phyloP scores from a whole-genome alignment of 2,329 filamentous ascomycete genomes.

The Clonostachys byssicola region DNA sequence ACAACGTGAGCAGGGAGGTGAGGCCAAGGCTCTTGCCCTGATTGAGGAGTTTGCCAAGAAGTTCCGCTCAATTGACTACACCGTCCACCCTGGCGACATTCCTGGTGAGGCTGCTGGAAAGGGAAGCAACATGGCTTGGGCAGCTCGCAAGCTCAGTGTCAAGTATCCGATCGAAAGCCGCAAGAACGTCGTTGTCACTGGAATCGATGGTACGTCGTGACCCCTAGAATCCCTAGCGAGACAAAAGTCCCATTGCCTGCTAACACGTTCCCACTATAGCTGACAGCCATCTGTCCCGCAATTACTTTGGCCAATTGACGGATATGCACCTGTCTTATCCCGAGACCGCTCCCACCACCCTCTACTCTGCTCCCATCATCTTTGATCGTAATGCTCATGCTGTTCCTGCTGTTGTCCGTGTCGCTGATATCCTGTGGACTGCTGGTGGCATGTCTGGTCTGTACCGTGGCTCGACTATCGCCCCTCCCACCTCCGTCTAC shows the following conservation, averaged over 20 bases:
- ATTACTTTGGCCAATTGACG: slow-evolving; percentile 63
- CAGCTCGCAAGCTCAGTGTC: slow-evolving; percentile 60
- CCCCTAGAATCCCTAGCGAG: background rate
- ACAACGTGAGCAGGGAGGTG: slow-evolving; percentile 56
- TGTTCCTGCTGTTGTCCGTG: slow-evolving; percentile 63
- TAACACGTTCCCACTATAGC: slow-evolving; percentile 36
- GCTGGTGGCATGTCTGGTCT: slow-evolving; percentile 67
- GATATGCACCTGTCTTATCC: slow-evolving; percentile 57
- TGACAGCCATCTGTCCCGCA: slow-evolving; percentile 65
- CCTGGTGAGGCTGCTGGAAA: slow-evolving; percentile 68
- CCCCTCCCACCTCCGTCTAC: slow-evolving; percentile 71
- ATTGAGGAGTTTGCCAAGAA: slow-evolving; percentile 59
- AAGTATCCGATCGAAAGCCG: slow-evolving; percentile 49
- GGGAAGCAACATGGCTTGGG: slow-evolving; percentile 71
- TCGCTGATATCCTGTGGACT: slow-evolving; percentile 69
- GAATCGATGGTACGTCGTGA: slow-evolving; percentile 63
- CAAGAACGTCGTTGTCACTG: slow-evolving; percentile 63
- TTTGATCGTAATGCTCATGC: slow-evolving; percentile 70
- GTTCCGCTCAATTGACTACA: slow-evolving; percentile 64
- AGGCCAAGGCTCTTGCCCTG: slow-evolving; percentile 57
- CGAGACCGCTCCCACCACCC: slow-evolving; percentile 55
- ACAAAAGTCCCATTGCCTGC: background rate
- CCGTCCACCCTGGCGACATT: slow-evolving; percentile 62
- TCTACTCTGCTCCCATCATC: slow-evolving; percentile 68
- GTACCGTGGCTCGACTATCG: slow-evolving; percentile 58